phyloP scores from a whole-genome alignment of 495 filamentous ascomycete species.

The Chaetomium fimeti region DNA sequence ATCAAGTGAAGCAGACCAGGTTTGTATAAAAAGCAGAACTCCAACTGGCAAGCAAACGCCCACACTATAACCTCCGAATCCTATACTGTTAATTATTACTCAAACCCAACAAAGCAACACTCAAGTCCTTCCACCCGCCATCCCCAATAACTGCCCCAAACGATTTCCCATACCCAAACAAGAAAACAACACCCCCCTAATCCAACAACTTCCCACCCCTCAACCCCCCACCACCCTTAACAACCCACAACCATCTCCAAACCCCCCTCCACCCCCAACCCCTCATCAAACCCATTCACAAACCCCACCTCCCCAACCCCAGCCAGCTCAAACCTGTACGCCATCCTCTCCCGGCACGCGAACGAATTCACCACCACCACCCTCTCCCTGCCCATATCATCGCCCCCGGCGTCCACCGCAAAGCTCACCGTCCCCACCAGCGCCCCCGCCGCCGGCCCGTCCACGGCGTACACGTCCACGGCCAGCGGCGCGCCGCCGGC shows the following conservation, averaged over 20 bases:
- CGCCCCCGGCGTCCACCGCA: not conserved
- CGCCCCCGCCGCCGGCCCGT: conserved; percentile 33
- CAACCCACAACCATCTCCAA: conserved; percentile 12
- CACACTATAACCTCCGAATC: not conserved
- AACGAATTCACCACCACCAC: conserved; percentile 34
- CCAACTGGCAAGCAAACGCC: not conserved
- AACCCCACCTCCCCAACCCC: conserved; percentile 30
- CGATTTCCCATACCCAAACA: not conserved
- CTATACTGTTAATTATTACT: not conserved
- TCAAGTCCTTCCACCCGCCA: too few relatives aligned
- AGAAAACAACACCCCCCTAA: not conserved
- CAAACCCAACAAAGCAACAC: not conserved
- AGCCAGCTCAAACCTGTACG: conserved; percentile 29
- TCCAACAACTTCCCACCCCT: not conserved
- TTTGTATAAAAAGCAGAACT: not conserved
- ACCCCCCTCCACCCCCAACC: not conserved
- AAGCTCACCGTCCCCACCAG: conserved; percentile 36
- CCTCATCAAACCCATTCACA: conserved; percentile 10
- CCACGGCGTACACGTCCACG: conserved; percentile 35
- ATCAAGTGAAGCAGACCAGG: not conserved
- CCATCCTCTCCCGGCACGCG: conserved; percentile 34
- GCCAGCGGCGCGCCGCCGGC: conserved; percentile 21
- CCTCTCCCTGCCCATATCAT: not conserved
- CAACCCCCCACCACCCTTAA: not conserved
- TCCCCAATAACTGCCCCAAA: not conserved